Evolutionary conservation across 495 filamentous ascomycete species (phyloP).

Genomic region (Astrothelium macrocarpum): DNA sequence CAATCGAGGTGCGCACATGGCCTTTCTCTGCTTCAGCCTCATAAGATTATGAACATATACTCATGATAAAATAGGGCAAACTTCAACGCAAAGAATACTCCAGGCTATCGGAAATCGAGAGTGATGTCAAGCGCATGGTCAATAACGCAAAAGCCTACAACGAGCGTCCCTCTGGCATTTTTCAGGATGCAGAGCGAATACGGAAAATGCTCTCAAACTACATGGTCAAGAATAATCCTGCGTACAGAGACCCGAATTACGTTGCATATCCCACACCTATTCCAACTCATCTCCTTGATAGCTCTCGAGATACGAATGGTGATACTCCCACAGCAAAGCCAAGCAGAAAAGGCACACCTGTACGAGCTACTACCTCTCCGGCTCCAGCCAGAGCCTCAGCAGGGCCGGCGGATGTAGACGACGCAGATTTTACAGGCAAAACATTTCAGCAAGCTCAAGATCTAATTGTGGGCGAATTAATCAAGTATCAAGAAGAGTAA

Average conservation of each 20-base stretch:
- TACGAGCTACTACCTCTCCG: not conserved
- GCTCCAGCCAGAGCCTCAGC: not conserved
- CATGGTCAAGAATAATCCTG: conserved; percentile 67
- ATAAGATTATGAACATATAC: not conserved
- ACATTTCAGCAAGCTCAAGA: conserved; percentile 74
- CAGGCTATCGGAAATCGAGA: conserved; percentile 53
- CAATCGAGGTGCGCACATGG: conserved; percentile 46
- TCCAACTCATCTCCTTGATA: conserved; percentile 27
- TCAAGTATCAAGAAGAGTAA: conserved; percentile 50
- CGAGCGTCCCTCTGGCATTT: conserved; percentile 51
- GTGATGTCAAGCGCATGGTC: conserved; percentile 68
- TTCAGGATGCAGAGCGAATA: conserved; percentile 65
- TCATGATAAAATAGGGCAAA: conserved; percentile 37
- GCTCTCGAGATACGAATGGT: conserved; percentile 13
- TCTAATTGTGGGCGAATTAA: conserved; percentile 60
- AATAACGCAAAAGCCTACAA: conserved; percentile 67
- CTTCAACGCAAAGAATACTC: conserved; percentile 53
- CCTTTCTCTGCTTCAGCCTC: not conserved
- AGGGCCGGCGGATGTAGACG: conserved; percentile 14
- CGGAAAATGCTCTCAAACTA: conserved; percentile 64
- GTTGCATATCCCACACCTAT: conserved; percentile 54
- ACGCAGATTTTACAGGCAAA: conserved; percentile 46
- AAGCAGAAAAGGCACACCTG: conserved; percentile 1
- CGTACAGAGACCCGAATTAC: conserved; percentile 53
- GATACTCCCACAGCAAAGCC: not conserved